Base-by-base conservation (phyloP, 1,284 basidiomycete genomes). In the Cerrena zonata region DNA sequence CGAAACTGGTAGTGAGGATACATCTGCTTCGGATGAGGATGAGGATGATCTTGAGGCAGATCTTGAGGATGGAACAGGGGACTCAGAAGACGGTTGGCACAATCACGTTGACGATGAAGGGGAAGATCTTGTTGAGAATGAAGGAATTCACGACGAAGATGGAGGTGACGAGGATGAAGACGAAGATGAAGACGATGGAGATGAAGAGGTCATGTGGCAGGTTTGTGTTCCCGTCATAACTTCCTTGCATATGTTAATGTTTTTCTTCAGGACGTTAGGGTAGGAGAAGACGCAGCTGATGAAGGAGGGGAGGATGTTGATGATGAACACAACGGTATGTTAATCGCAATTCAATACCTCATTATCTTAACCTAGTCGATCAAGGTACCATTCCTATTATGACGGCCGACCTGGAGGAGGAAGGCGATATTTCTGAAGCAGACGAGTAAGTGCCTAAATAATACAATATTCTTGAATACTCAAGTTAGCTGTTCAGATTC, bases 1-100 rank as follows among this genome's bases (percentile, higher is more conserved):
- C 41, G 86, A 87, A 53, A 87, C 85, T 0, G 86, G 83, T 21
- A 89, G 86, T 51, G 89, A 89, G 53, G 83, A 85, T 51, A 88
- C 86, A 4, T 87, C 86, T 2, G 70, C 80, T 56, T 77, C 82
- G 5, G 85, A 86, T 42, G 75, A 73, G 23, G 85, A 84, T 36
- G 85, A 84, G 11, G 81, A 50, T 30, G 49, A 75, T 10, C 84
- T 82, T 24, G 78, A 79, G 50, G 78, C 77, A 38, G 84, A 80
- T 26, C 69, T 84, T 1, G 82, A 79, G 24, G 76, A 79, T 44
- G 78, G 75, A 37, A 79, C 76, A 10, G 79, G 79, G 46, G 86
- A 79, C 40, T 82, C 81, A 10, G 86, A 74, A 47, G 80, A 80
- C 53, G 76, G 65, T 25, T 86, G 84, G 80, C 80, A 73, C 4